These are phyloP conservation scores for Hymenoscyphus infarciens DNA, from an alignment of 2,329 filamentous ascomycete genomes.

Conservation along the genomic window DNA sequence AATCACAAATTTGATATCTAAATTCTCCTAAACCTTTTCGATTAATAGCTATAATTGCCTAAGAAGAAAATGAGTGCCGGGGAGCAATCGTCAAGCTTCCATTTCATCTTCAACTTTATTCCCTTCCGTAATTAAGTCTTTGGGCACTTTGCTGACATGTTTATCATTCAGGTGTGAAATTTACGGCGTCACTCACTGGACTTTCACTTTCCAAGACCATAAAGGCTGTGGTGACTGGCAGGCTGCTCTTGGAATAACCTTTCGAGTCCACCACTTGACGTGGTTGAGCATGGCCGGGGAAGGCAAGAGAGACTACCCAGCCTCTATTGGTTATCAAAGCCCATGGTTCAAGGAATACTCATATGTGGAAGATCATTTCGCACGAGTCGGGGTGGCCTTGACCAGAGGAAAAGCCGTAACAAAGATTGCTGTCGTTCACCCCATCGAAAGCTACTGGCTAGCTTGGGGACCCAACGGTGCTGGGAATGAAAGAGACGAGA, in stretches of 20 bases:
- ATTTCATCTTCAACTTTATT: neutral
- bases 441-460: slow-evolving; percentile 37
- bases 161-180: slow-evolving; percentile 23
- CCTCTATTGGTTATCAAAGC: slow-evolving; percentile 35
- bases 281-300: slow-evolving; percentile 37
- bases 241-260: slow-evolving; percentile 36
- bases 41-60: too few species aligned
- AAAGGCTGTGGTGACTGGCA: slow-evolving; percentile 38
- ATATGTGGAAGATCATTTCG: slow-evolving; percentile 35
- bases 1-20: too few species aligned
- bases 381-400: slow-evolving; percentile 34
- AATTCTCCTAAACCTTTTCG: too few species aligned
- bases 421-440: slow-evolving; percentile 34
- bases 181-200: slow-evolving; percentile 36
- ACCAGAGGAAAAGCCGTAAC: slow-evolving; percentile 34
- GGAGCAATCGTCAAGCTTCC: too few species aligned
- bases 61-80: too few species aligned
- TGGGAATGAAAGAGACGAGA: slow-evolving; percentile 27
- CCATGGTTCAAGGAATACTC: slow-evolving; percentile 37
- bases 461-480: slow-evolving; percentile 33
- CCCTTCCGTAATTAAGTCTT: neutral
- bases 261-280: slow-evolving; percentile 34
- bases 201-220: slow-evolving; percentile 36
- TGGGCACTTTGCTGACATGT: neutral
- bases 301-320: slow-evolving; percentile 36